phyloP scores from a whole-genome alignment of 257 asterid species.

The Solanum microdontum region DNA sequence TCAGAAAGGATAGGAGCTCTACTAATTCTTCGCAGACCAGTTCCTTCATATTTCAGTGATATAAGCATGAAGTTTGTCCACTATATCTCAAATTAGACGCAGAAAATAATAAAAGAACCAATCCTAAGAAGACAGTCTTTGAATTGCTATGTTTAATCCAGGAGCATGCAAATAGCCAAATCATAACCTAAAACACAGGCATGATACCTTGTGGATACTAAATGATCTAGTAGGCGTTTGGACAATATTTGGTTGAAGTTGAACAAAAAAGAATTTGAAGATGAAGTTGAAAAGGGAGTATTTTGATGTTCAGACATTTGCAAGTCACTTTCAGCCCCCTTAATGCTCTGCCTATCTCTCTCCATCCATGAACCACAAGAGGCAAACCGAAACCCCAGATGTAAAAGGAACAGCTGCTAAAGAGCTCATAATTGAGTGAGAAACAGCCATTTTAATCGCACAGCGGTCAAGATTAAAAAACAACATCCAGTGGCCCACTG shows the following conservation, averaged over 20 bases:
- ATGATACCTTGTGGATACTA: not conserved
- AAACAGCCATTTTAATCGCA: not conserved
- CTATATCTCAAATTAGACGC: not conserved
- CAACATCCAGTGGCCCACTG: not conserved
- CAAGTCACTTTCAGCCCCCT: not conserved
- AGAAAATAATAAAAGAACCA: not conserved
- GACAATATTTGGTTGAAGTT: not conserved
- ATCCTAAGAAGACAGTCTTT: not conserved
- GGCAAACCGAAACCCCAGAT: not conserved
- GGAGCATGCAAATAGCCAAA: not conserved
- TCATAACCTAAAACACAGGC: not conserved
- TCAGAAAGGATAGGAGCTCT: not conserved
- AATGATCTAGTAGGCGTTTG: not conserved
- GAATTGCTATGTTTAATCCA: not conserved
- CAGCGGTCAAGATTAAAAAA: not conserved
- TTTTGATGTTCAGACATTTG: not conserved
- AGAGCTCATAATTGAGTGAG: not conserved
- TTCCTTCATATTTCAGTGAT: not conserved
- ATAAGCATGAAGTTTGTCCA: not conserved
- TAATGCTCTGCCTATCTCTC: not conserved
- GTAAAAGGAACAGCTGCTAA: not conserved
- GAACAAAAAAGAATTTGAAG: not conserved
- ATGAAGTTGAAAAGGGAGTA: not conserved
- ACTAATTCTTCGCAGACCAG: not conserved
- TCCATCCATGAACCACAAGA: not conserved